phyloP scores from a whole-genome alignment of 257 asterid genomes.

The Cynanchum wilfordii region DNA sequence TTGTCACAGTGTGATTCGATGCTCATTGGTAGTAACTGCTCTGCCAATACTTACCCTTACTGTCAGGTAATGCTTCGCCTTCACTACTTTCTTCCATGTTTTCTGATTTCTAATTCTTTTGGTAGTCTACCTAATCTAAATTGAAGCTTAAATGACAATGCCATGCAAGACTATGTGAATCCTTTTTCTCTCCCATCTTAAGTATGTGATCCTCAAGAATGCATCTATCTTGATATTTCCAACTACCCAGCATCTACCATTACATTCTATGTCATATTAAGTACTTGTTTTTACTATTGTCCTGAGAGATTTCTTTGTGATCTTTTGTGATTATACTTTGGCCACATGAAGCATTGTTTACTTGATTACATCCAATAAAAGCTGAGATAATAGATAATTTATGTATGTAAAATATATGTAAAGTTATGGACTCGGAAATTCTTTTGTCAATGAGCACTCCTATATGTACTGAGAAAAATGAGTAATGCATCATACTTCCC shows the following conservation, averaged over 20 bases:
- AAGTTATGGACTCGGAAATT: neutral
- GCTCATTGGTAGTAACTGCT: slow-evolving; percentile 89
- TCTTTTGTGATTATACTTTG: neutral
- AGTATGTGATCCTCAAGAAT: neutral
- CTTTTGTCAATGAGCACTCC: neutral
- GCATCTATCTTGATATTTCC: neutral
- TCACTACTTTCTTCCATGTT: neutral
- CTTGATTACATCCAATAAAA: neutral
- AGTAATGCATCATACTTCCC: neutral
- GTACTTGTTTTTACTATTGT: neutral
- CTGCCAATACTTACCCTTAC: slow-evolving; percentile 91
- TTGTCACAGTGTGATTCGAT: slow-evolving; percentile 95
- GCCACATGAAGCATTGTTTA: neutral
- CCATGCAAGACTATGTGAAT: neutral
- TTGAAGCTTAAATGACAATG: neutral
- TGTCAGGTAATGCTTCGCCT: slow-evolving; percentile 60
- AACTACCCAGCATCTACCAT: neutral
- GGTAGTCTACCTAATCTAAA: neutral
- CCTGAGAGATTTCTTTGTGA: neutral
- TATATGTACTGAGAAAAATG: neutral
- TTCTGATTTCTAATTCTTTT: neutral
- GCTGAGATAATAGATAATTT: neutral
- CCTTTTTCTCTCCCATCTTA: neutral
- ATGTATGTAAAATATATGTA: neutral
- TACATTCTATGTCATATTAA: neutral